These are phyloP conservation scores for Capsicum chinense DNA, from an alignment of 257 asterid genomes.

Conservation along the genomic window DNA sequence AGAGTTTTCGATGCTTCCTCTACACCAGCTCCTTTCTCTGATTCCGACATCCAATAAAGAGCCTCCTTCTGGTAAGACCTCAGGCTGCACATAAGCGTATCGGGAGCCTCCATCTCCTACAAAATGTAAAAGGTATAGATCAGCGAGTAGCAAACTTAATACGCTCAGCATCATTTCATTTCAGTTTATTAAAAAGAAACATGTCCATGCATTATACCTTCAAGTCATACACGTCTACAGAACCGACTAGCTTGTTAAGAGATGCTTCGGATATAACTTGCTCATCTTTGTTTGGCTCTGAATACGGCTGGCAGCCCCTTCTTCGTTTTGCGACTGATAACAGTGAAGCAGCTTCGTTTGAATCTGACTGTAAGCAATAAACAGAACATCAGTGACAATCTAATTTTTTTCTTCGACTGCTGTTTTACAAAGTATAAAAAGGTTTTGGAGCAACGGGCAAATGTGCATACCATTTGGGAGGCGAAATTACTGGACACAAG, in stretches of 20 bases:
- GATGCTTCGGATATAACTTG: constrained; percentile 67
- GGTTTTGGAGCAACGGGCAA: not conserved
- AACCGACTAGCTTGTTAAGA: constrained; percentile 83
- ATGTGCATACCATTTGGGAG: not conserved
- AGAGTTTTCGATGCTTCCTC: constrained; percentile 69
- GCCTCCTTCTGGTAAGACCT: constrained; percentile 90
- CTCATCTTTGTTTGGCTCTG: constrained; percentile 54
- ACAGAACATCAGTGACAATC: constrained; percentile 27
- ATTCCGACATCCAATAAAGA: constrained; percentile 82
- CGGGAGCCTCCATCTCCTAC: constrained; percentile 83
- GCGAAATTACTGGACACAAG: not conserved
- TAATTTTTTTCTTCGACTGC: not conserved
- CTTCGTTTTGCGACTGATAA: constrained; percentile 59
- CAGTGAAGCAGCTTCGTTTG: constrained; percentile 34
- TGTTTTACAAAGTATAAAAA: constrained; percentile 17
- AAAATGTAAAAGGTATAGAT: constrained; percentile 26
- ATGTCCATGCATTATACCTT: constrained; percentile 47
- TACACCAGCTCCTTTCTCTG: constrained; percentile 57
- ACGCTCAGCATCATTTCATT: not conserved
- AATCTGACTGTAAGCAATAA: constrained; percentile 51
- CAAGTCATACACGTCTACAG: constrained; percentile 71
- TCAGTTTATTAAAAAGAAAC: not conserved
- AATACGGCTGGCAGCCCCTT: constrained; percentile 48
- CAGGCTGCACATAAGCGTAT: constrained; percentile 63
- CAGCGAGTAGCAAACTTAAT: not conserved